Evolutionary conservation across 139 green algal genomes (phyloP).

Genomic region (Trebouxia sp.): DNA sequence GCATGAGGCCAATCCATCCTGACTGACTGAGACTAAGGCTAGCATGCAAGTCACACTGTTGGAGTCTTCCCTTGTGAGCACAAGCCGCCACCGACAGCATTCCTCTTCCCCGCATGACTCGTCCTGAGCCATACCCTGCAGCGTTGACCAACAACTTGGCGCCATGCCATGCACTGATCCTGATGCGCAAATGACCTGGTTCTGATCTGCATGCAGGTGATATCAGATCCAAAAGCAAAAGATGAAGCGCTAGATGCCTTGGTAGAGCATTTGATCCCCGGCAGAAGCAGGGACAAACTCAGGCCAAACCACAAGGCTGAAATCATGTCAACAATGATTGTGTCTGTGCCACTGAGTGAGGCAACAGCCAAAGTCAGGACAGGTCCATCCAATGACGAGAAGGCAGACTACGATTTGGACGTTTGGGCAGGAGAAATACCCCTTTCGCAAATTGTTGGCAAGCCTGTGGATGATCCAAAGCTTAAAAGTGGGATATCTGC

Average conservation of each 20-base stretch:
- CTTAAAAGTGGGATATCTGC: not conserved
- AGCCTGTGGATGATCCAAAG: not conserved
- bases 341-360: not conserved
- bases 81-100: too few relatives aligned
- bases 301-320: not conserved
- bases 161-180: not conserved
- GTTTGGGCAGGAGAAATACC: constrained; percentile 9
- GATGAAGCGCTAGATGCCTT: constrained; percentile 9
- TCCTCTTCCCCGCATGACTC: too few relatives aligned
- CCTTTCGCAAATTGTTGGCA: not conserved
- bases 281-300: constrained; percentile 7
- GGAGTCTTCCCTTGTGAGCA: too few relatives aligned
- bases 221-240: constrained; percentile 31
- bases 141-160: too few relatives aligned
- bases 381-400: not conserved
- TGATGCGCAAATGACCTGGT: not conserved
- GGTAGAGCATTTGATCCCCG: constrained; percentile 29
- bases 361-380: constrained; percentile 10
- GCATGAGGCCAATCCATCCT: too few relatives aligned
- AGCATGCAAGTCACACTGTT: too few relatives aligned
- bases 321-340: not conserved
- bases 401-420: constrained; percentile 2
- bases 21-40: too few relatives aligned
- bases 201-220: not conserved
- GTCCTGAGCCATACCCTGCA: too few relatives aligned